These are phyloP conservation scores for Aurinia saxatilis DNA, from an alignment of 345 rosid genomes.

Conservation along the genomic window DNA sequence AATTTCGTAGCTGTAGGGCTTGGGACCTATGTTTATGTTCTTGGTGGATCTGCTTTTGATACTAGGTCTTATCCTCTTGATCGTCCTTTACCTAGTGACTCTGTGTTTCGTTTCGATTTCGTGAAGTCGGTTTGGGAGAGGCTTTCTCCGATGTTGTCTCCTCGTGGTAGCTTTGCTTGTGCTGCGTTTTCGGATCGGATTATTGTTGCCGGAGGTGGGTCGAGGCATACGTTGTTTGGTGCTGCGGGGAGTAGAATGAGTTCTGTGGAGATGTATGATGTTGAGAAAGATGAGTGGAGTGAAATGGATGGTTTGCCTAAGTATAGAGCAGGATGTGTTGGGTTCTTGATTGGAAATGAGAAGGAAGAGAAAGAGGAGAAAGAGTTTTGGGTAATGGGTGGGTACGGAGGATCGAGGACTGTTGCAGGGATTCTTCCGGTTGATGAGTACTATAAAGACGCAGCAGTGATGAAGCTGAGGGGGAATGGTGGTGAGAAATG, in stretches of 20 bases:
- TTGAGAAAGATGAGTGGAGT: slow-evolving; percentile 65
- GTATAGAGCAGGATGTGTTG: slow-evolving; percentile 82
- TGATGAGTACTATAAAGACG: slow-evolving; percentile 76
- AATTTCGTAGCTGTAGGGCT: slow-evolving; percentile 71
- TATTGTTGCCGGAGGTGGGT: slow-evolving; percentile 86
- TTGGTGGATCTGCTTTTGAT: slow-evolving; percentile 88
- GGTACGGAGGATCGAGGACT: slow-evolving; percentile 75
- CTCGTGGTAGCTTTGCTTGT: slow-evolving; percentile 92
- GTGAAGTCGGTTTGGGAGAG: slow-evolving; percentile 50
- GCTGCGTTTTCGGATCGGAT: slow-evolving; percentile 51
- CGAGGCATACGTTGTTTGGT: slow-evolving; percentile 67
- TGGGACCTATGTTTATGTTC: slow-evolving; percentile 57
- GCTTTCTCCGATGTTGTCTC: slow-evolving; percentile 68
- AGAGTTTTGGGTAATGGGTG: slow-evolving; percentile 99
- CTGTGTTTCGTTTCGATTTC: slow-evolving; percentile 63
- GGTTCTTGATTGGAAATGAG: slow-evolving; percentile 43
- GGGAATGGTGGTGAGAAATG: slow-evolving; percentile 39
- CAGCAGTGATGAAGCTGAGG: slow-evolving; percentile 60
- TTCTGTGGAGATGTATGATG: slow-evolving; percentile 71
- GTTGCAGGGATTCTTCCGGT: slow-evolving; percentile 75
- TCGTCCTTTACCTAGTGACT: slow-evolving; percentile 63
- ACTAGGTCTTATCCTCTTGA: slow-evolving; percentile 80
- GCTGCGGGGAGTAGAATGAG: slow-evolving; percentile 87
- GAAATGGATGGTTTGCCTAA: slow-evolving; percentile 60
- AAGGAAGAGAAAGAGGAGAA: slow-evolving; percentile 38